Percentiles rank a stretch among this genome's conserved stretches.
Evolutionary conservation across 345 rosid species (phyloP).

Genomic region (Hibiscus syriacus): DNA sequence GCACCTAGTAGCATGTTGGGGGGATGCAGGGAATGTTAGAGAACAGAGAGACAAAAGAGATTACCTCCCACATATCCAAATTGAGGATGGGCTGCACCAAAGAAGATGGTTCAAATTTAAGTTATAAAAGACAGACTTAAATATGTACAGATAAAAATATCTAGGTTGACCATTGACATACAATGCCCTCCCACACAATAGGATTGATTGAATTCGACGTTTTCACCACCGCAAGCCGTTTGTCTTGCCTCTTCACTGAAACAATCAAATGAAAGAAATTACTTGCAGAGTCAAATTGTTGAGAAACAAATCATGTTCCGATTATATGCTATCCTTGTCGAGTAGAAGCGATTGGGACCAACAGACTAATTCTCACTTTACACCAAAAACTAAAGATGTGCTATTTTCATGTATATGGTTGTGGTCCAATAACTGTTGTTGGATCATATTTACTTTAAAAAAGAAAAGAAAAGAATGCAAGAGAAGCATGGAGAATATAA

Average conservation of each 20-base stretch:
- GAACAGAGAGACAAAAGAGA: constrained; percentile 11
- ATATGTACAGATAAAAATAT: not conserved
- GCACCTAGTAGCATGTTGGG: not conserved
- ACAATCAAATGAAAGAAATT: constrained; percentile 8
- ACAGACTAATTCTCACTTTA: not conserved
- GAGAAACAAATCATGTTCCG: not conserved
- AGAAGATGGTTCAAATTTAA: constrained; percentile 18
- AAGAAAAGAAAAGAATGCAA: too few relatives aligned
- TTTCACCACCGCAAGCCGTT: constrained; percentile 54
- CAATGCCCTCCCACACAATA: constrained; percentile 79
- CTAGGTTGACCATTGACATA: constrained; percentile 35
- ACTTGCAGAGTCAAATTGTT: not conserved
- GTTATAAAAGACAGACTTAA: not conserved
- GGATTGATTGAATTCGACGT: constrained; percentile 79
- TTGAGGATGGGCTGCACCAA: constrained; percentile 77
- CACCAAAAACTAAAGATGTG: not conserved
- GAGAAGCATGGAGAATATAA: not conserved
- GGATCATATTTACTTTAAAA: too few relatives aligned
- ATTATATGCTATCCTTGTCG: not conserved
- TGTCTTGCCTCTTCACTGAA: constrained; percentile 80
- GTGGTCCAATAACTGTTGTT: not conserved
- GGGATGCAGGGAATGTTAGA: not conserved
- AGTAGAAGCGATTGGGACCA: not conserved
- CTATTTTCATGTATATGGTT: not conserved
- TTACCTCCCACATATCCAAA: constrained; percentile 96